These are phyloP conservation scores for Eutrema salsugineum DNA, from an alignment of 441 rosid species.

Conservation along the genomic window DNA sequence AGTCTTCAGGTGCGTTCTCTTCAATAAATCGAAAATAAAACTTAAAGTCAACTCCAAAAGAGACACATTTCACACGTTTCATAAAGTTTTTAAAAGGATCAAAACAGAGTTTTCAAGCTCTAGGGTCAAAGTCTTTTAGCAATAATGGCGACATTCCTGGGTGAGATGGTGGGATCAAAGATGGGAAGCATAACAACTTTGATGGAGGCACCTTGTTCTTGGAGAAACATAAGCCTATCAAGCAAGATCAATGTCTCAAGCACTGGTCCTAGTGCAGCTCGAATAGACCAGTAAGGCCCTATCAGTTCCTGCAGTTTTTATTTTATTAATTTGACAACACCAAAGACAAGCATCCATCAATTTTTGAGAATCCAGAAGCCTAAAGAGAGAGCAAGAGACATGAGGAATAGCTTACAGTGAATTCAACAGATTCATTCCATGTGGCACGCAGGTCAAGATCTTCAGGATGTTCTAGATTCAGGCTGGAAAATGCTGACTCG, in stretches of 20 bases:
- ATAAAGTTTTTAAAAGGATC: neutral
- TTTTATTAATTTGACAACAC: neutral
- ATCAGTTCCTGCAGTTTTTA: conserved; percentile 53
- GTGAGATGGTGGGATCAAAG: conserved; percentile 73
- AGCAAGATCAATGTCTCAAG: conserved; percentile 80
- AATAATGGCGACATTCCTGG: conserved; percentile 80
- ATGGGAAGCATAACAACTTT: conserved; percentile 69
- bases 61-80: neutral
- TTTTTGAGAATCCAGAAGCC: neutral
- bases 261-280: conserved; percentile 85
- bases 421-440: conserved; percentile 68
- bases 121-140: conserved; percentile 44
- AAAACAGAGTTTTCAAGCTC: neutral
- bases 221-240: conserved; percentile 86
- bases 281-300: conserved; percentile 85
- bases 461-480: conserved; percentile 50
- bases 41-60: neutral
- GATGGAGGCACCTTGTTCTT: conserved; percentile 58
- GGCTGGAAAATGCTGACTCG: conserved; percentile 64
- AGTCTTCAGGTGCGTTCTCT: neutral
- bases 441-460: conserved; percentile 46
- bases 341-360: conserved; percentile 10
- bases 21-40: neutral
- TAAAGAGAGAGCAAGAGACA: neutral
- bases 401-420: conserved; percentile 46